Percentiles rank a stretch among this genome's conserved stretches.
Evolutionary conservation across 495 filamentous ascomycete genomes (phyloP).

Genomic region (Chaetomium fimeti): DNA sequence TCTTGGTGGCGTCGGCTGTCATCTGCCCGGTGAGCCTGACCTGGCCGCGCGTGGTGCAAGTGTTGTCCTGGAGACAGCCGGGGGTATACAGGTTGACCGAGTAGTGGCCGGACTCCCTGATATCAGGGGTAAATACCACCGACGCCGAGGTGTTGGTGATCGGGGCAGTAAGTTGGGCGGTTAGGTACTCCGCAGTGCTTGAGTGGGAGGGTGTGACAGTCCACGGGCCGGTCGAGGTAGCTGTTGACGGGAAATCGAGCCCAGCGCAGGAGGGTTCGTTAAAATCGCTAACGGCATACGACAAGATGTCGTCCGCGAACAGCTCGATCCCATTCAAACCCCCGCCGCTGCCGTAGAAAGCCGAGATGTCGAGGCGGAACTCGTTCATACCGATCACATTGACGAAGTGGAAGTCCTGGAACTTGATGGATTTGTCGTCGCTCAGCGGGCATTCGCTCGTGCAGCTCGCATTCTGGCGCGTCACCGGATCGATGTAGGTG

Average conservation of each 20-base stretch:
- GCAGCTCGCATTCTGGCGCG: conserved; percentile 64
- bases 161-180: conserved; percentile 56
- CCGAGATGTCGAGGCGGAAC: conserved; percentile 82
- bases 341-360: conserved; percentile 81
- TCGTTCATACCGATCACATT: conserved; percentile 83
- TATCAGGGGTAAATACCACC: conserved; percentile 78
- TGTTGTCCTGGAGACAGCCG: conserved; percentile 77
- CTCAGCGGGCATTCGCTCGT: conserved; percentile 79
- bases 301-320: conserved; percentile 80
- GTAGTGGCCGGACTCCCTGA: conserved; percentile 88
- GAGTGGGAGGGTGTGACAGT: conserved; percentile 54
- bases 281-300: conserved; percentile 80
- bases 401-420: conserved; percentile 88
- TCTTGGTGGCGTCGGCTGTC: conserved; percentile 49
- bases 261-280: conserved; percentile 84
- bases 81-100: conserved; percentile 85
- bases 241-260: conserved; percentile 59
- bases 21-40: conserved; percentile 76
- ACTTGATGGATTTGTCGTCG: conserved; percentile 57
- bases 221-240: conserved; percentile 75
- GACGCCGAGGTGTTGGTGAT: conserved; percentile 57
- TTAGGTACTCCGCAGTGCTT: conserved; percentile 74
- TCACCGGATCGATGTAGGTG: conserved; percentile 76
- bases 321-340: conserved; percentile 87
- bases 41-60: conserved; percentile 70